These are phyloP conservation scores for Xerocomellus chrysenteron DNA, from an alignment of 768 basidiomycete species.

Conservation along the genomic window DNA sequence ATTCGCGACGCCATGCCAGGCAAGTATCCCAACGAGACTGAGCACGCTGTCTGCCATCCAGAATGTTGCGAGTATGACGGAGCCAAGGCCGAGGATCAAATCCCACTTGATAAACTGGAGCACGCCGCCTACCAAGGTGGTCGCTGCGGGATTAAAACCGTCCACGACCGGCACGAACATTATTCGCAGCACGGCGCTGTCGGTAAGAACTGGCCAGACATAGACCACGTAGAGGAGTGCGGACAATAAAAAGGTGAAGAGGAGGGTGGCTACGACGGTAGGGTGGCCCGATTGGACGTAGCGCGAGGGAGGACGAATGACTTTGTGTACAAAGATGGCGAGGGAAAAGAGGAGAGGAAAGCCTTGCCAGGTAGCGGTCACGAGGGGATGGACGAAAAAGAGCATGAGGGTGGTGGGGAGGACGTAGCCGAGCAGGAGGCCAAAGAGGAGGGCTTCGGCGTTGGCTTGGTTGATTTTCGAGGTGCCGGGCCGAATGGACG, in stretches of 20 bases:
- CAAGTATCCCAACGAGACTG: conserved; percentile 35
- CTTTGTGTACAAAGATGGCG: conserved; percentile 39
- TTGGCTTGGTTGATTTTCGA: conserved; percentile 42
- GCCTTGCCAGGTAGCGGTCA: conserved; percentile 55
- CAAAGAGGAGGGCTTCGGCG: conserved; percentile 54
- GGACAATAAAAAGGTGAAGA: conserved; percentile 17
- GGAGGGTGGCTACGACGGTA: conserved; percentile 20
- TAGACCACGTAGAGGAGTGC: conserved; percentile 29
- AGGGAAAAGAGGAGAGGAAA: conserved; percentile 50
- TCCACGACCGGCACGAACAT: conserved; percentile 17
- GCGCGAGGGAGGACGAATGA: conserved; percentile 33
- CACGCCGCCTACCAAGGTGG: conserved; percentile 10
- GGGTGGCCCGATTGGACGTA: conserved; percentile 17
- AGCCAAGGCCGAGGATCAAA: conserved; percentile 36
- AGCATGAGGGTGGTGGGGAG: conserved; percentile 51
- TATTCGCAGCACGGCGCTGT: conserved; percentile 1
- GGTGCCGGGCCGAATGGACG: conserved; percentile 7
- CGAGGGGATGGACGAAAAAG: conserved; percentile 37
- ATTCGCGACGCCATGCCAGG: conserved; percentile 45
- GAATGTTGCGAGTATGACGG: conserved; percentile 44
- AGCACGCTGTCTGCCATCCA: conserved; percentile 44
- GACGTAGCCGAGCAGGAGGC: conserved; percentile 41
- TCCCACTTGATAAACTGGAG: conserved; percentile 56
- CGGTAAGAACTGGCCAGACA: conserved; percentile 12
- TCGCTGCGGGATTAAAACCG: background rate